Evolutionary conservation across 257 asterid species (phyloP), one percentile per base, ranked within the genome.

Genomic region (Solanum chiquidenum): DNA sequence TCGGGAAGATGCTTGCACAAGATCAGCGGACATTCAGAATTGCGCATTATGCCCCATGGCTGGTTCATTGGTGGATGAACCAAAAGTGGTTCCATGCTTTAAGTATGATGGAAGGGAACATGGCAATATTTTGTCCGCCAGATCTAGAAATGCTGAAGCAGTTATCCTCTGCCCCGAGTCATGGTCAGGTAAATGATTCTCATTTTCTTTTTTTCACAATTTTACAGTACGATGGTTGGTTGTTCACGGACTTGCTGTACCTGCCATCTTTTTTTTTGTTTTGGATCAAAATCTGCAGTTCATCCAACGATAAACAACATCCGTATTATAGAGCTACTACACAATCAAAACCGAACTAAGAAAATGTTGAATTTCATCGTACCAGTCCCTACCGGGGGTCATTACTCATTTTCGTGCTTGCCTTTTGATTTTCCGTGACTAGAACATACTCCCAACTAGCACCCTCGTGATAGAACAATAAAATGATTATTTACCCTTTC

Each of bases 31-130:
- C 96, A 33, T 90, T 95, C 75, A 91, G 92, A 13, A 86, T 94
- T 44, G 99, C 93, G 12, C 98, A 88, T 90, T 91, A 94, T 66
- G 87, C 98, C 46, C 98, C 99, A 3, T 95, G 96, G 97, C 90
- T 96, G 84, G 77, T 94, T 9, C 25, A 95, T 89, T 94, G 96
- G 97, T 96, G 98, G 98, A 92, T 96, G 98, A 94, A 95, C 87
- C 99, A 94, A 87, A 94, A 94, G 87, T 92, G 94, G 97, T 89
- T 96, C 90, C 94, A 92, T 33, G 86, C 93, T 84, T 69, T 96
- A 60, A 96, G 95, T 87, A 34, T 90, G 46, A 6, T 86, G 86
- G 88, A 89, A 69, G 98, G 98, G 64, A 93, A 83, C 83, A 80
- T 87, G 37, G 91, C 91, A 12, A 29, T 46, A 62, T 89, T 95